phyloP scores from a whole-genome alignment of 352 stramenopile genomes.

The Phytophthora vignae region DNA sequence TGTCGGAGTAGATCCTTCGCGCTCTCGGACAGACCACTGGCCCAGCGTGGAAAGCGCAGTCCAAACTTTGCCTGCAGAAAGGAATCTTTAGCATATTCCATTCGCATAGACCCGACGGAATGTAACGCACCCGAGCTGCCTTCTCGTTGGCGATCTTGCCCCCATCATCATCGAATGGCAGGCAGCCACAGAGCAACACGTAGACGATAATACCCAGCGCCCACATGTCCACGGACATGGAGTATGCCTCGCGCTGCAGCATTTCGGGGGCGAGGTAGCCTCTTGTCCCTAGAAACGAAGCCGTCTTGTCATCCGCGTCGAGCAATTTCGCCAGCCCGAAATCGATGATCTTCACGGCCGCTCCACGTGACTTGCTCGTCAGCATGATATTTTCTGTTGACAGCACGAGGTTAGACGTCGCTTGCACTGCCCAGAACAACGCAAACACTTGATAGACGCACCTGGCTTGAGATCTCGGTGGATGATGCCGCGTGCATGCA shows the following conservation, averaged over 20 bases:
- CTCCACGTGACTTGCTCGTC: conserved; percentile 78
- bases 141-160: conserved; percentile 84
- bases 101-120: not conserved
- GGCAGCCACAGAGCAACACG: conserved; percentile 96
- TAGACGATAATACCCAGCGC: conserved; percentile 99
- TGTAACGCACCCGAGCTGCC: conserved; percentile 58
- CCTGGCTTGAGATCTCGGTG: conserved; percentile 92
- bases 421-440: not conserved
- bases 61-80: conserved; percentile 92
- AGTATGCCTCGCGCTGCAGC: conserved; percentile 97
- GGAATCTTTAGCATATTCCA: not conserved
- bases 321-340: conserved; percentile 98
- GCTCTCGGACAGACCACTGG: conserved; percentile 83
- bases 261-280: conserved; percentile 99
- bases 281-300: conserved; percentile 85
- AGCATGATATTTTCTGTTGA: conserved; percentile 84
- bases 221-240: conserved; percentile 97
- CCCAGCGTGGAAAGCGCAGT: conserved; percentile 95
- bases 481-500: conserved; percentile 89
- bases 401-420: not conserved
- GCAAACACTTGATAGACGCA: conserved; percentile 13
- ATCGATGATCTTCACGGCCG: conserved; percentile 98
- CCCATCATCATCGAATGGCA: conserved; percentile 99
- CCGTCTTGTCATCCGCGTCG: conserved; percentile 80
- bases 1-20: conserved; percentile 88